These are phyloP conservation scores for Cryptosporidium xiaoi DNA, from an alignment of 169 alveolate genomes.

Conservation along the genomic window DNA sequence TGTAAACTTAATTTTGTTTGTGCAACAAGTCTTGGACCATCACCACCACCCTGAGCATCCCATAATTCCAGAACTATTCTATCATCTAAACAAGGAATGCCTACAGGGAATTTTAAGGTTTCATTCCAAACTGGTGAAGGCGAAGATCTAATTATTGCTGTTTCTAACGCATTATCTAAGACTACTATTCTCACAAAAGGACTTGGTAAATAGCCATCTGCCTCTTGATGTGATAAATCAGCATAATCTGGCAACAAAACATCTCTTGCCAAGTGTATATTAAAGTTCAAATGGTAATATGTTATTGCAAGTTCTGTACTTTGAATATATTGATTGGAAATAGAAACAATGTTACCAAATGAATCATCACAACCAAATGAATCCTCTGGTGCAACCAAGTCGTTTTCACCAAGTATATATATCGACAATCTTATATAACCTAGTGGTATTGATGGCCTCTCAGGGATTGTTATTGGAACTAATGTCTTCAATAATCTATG, in stretches of 20 bases:
- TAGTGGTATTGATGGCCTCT: slow-evolving; percentile 72
- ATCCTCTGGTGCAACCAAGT: slow-evolving; percentile 60
- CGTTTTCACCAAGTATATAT: slow-evolving; percentile 63
- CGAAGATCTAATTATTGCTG: slow-evolving; percentile 46
- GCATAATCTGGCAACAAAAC: slow-evolving; percentile 69
- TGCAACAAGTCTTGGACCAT: slow-evolving; percentile 75
- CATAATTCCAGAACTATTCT: slow-evolving; percentile 66
- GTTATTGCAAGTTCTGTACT: slow-evolving; percentile 73
- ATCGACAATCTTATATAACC: slow-evolving; percentile 72
- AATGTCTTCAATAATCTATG: slow-evolving; percentile 38
- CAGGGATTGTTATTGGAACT: slow-evolving; percentile 76
- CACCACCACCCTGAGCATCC: slow-evolving; percentile 75
- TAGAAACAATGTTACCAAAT: slow-evolving; percentile 1
- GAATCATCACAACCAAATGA: slow-evolving; percentile 47
- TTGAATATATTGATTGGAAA: slow-evolving; percentile 22
- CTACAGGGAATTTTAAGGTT: slow-evolving; percentile 74
- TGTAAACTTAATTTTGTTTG: slow-evolving; percentile 69
- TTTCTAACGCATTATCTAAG: slow-evolving; percentile 57
- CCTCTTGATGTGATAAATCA: slow-evolving; percentile 71
- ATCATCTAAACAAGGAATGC: slow-evolving; percentile 70
- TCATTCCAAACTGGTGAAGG: slow-evolving; percentile 74
- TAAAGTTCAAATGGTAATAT: slow-evolving; percentile 67
- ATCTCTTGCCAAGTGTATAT: slow-evolving; percentile 62
- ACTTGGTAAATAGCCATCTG: slow-evolving; percentile 70
- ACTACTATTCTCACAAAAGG: slow-evolving; percentile 66